Conservation (phyloP, 495 filamentous ascomycete species). For the Sabuloglossum arenarium region DNA sequence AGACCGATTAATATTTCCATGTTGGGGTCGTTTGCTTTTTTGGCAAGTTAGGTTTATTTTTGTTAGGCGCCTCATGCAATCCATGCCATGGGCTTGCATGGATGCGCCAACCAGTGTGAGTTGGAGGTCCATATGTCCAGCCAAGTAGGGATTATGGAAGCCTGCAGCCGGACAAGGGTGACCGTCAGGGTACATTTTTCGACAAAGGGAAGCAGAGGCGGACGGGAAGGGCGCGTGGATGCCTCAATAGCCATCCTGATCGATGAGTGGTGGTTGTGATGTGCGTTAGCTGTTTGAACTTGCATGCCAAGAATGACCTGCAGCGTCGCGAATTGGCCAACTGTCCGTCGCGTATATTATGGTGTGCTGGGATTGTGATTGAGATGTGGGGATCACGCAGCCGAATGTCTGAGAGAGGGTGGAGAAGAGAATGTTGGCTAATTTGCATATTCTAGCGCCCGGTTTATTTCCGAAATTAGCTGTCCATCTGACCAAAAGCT, state of each 20-base stretch:
- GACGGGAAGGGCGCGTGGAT: neutral
- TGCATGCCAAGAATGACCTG: neutral
- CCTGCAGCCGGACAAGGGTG: neutral
- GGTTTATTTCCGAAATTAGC: neutral
- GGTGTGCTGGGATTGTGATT: neutral
- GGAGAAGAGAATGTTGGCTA: neutral
- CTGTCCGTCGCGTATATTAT: neutral
- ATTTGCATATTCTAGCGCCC: slow-evolving; percentile 1
- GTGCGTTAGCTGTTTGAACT: neutral
- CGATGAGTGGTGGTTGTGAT: neutral
- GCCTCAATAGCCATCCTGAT: neutral
- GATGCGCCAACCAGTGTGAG: slow-evolving; percentile 5
- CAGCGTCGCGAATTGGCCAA: neutral
- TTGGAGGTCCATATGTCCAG: neutral
- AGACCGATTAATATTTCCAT: neutral
- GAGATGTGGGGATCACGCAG: neutral
- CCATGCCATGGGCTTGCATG: slow-evolving; percentile 1
- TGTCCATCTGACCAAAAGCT: neutral
- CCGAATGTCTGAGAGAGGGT: neutral
- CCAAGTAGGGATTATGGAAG: neutral
- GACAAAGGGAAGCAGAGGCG: neutral
- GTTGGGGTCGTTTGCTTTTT: neutral
- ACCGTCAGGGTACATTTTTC: neutral
- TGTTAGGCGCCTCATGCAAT: slow-evolving; percentile 8
- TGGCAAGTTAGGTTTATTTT: slow-evolving; percentile 8